Evolutionary conservation across 164 flowering plant genomes (phyloP), one percentile per base, ranked within the genome.

Genomic region (Stephania yunnanensis): DNA sequence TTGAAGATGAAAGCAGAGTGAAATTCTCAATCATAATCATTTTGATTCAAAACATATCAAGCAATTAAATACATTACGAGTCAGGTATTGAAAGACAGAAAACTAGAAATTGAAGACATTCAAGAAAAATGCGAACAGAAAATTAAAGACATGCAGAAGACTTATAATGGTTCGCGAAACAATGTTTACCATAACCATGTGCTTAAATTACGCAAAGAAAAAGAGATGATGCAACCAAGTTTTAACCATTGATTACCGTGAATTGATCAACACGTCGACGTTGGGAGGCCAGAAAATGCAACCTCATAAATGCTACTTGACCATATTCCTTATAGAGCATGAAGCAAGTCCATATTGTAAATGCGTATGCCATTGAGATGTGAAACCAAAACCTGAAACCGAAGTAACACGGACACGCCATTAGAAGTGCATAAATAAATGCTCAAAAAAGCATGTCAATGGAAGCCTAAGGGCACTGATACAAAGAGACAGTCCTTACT

Each of bases 281-380:
- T 75, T 91, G 90, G 58, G 97, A 87, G 68, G 97, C 97, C 85
- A 96, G 77, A 84, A 79, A 94, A 15, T 80, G 89, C 72, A 92
- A 80, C 78, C 99, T 84, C 98, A 96, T 90, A 63, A 87, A 82
- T 68, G 98, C 92, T 17, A 94, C 87, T 71, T 74, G 81, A 78
- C 81, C 88, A 82, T 96, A 96, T 82, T 94, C 99, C 85, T 83
- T 86, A 82, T 87, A 92, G 11, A 94, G 93, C 88, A 94, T 67
- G 82, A 55, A 94, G 83, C 98, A 96, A 31, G 76, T 88, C 97
- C 97, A 96, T 22, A 92, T 45, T 1, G 99, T 96, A 81, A 92
- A 90, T 78, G 86, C 68, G 80, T 96, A 96, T 69, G 88, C 87
- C 94, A 90, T 78, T 64, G 79, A 80, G 72, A 92, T 84, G 82